phyloP scores from a whole-genome alignment of 805 yeast species.

The Cyberlindnera amylophila region DNA sequence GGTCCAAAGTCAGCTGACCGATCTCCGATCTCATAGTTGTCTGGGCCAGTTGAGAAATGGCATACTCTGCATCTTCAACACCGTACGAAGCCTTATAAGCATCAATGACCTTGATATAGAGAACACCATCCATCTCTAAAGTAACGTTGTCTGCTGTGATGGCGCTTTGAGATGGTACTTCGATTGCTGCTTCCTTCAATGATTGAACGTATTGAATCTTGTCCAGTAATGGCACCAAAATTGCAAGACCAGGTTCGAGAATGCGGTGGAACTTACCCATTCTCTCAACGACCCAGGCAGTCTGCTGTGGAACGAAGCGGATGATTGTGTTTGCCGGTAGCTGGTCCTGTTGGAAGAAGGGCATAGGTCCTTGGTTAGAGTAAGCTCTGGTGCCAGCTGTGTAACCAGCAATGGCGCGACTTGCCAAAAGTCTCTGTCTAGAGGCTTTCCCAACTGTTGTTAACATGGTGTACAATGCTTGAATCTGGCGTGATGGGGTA shows the following conservation, averaged over 20 bases:
- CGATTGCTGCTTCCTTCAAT: slow-evolving; percentile 79
- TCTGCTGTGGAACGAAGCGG: slow-evolving; percentile 84
- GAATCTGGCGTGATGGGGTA: background rate
- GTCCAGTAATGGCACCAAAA: slow-evolving; percentile 70
- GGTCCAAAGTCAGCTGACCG: slow-evolving; percentile 77
- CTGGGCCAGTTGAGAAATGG: slow-evolving; percentile 81
- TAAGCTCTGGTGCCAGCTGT: slow-evolving; percentile 8
- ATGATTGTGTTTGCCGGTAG: slow-evolving; percentile 74
- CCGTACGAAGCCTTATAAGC: slow-evolving; percentile 86
- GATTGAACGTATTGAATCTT: slow-evolving; percentile 78
- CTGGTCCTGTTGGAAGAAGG: slow-evolving; percentile 56
- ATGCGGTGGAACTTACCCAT: slow-evolving; percentile 79
- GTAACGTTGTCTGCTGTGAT: slow-evolving; percentile 85
- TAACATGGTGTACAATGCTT: background rate
- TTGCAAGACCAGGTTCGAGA: slow-evolving; percentile 73
- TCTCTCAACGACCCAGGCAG: slow-evolving; percentile 87
- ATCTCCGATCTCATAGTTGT: slow-evolving; percentile 90
- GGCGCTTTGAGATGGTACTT: slow-evolving; percentile 79
- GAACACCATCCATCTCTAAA: slow-evolving; percentile 78
- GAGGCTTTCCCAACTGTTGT: slow-evolving; percentile 5
- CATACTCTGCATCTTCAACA: slow-evolving; percentile 84
- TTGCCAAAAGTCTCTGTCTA: slow-evolving; percentile 4
- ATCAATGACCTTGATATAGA: slow-evolving; percentile 72
- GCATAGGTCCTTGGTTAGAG: slow-evolving; percentile 31
- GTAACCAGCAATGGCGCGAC: background rate